Base-by-base conservation (phyloP, 179 eudicot species). In the Silene noctiflora region DNA sequence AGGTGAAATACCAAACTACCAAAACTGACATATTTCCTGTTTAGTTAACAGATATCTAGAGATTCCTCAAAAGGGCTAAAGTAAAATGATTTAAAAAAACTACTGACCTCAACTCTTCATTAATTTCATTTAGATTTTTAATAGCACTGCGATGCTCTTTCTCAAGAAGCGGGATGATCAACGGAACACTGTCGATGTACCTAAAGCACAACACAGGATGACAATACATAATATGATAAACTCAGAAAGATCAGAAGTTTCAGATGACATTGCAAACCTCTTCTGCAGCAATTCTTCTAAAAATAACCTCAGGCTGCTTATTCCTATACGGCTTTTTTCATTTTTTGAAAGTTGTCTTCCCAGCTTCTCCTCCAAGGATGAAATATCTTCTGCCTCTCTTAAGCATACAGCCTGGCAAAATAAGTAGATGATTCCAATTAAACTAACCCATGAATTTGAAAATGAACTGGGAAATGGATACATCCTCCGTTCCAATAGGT, bases 91-190 rank as follows among this genome's bases (percentile, higher is more conserved):
- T 24, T 25, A 27, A 27, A 70, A 24, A 39, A 61, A 62, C 42
- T 60, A 72, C 88, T 76, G 60, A 95, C 99, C 97, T 86, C 79
- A 89, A 86, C 84, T 95, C 97, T 85, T 86, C 88, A 81, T 87
- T 87, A 51, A 93, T 89, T 78, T 91, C 99, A 69, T 86, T 87
- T 22, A 95, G 83, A 85, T 82, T 93, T 75, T 90, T 85, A 21
- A 83, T 88, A 65, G 92, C 80, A 79, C 87, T 81, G 17, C 97
- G 86, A 72, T 87, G 81, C 84, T 95, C 97, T 79, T 88, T 95
- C 76, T 95, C 99, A 71, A 95, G 99, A 82, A 95, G 95, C 44
- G 99, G 97, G 84, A 95, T 91, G 81, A 95, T 88, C 83, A 87
- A 73, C 24, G 99, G 97, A 81, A 95, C 93, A 69, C 91, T 95